Base-by-base conservation (phyloP, 1,284 basidiomycete genomes). In the Cystobasidiaceae sp. region DNA sequence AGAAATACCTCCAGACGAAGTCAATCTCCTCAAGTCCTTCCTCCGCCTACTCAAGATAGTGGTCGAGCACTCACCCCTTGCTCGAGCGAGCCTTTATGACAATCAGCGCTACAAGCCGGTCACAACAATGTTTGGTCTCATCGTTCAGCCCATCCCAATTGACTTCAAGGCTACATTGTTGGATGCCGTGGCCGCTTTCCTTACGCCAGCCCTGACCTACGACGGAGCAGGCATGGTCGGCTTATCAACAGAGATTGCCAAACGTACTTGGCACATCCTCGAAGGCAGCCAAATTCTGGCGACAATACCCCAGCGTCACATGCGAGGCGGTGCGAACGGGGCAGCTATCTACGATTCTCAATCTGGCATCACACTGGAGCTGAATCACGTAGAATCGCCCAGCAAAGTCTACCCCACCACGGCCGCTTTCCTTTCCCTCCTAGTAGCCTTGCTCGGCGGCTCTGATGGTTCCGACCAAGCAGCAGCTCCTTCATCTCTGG, bases 81-180 rank as follows among this genome's bases (percentile, higher is more conserved):
- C 90, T 4, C 85, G 90, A 28, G 82, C 86, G 9, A 85, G 90
- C 0, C 83, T 97, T 15, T 84, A 87, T 50, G 81, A 85, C 25
- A 89, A 93, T 76, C 83, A 84, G 2, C 84, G 88, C 4, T 79
- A 78, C 72, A 73, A 74, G 49, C 89, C 90, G 0, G 83, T 97
- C 61, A 85, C 85, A 1, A 86, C 86, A 0, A 79, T 94, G 4
- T 83, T 93, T 45, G 85, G 85, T 3, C 83, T 93, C 41, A 82
- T 90, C 68, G 89, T 88, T 27, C 81, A 90, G 7, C 84, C 87
- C 9, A 83, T 93, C 19, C 89, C 90, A 0, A 79, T 94, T n/a
- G 92, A 97, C 73, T 82, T 97, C 60, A 97, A 97, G 73, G 92
- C 91, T 0, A 84, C 87, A 0, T 79, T 96, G 0, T 86, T 97